These are phyloP conservation scores for Chenopodium suecicum DNA, from an alignment of 148 eudicot species.

Conservation along the genomic window DNA sequence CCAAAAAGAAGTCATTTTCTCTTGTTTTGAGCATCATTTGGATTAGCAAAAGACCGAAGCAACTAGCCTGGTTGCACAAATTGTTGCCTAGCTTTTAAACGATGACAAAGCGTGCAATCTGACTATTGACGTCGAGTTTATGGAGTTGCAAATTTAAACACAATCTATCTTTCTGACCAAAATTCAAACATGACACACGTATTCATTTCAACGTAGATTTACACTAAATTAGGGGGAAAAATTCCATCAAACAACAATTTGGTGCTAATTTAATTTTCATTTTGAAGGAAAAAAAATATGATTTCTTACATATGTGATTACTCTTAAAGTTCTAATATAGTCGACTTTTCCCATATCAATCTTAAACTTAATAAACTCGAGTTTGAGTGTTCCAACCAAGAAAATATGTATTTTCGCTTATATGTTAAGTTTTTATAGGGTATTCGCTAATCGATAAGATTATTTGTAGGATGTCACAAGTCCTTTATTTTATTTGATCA, in stretches of 20 bases:
- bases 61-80: constrained; percentile 7
- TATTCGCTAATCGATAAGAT: no score
- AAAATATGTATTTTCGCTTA: no score
- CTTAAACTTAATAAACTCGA: no score
- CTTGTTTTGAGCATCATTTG: not conserved
- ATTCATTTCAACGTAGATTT: not conserved
- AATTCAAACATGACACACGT: not conserved
- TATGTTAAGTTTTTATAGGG: no score
- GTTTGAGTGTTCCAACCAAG: no score
- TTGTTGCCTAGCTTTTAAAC: constrained; percentile 6
- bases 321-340: no score
- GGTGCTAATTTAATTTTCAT: not conserved
- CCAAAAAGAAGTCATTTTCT: constrained; percentile 8
- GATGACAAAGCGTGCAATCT: constrained; percentile 4
- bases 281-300: not conserved
- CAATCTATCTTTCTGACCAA: not conserved
- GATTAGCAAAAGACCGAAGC: constrained; percentile 11
- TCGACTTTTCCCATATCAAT: no score
- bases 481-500: no score
- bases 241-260: not conserved
- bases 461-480: no score
- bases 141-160: constrained; percentile 13
- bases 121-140: not conserved
- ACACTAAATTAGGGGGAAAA: not conserved
- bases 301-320: not conserved